Evolutionary conservation across 1,284 basidiomycete species (phyloP).

Genomic region (Moniliophthora roreri): DNA sequence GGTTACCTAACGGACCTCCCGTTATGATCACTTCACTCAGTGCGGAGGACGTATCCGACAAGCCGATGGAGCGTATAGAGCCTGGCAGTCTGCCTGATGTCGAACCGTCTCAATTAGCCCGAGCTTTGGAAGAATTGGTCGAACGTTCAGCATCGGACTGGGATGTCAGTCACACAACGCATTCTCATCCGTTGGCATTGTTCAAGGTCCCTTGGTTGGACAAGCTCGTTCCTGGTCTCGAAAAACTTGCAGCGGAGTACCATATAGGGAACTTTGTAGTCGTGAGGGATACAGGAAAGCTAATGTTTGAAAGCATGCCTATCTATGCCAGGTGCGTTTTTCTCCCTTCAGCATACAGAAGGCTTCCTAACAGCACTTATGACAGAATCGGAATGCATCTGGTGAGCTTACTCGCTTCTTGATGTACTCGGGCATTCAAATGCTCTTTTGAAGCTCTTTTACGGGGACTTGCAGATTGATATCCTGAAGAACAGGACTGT

Average conservation of each 20-base stretch:
- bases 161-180: conserved; percentile 43
- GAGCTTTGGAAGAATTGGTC: conserved; percentile 41
- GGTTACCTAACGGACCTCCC: neutral
- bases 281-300: conserved; percentile 56
- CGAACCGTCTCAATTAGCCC: conserved; percentile 31
- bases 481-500: conserved; percentile 56
- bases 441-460: conserved; percentile 47
- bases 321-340: conserved; percentile 56
- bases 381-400: conserved; percentile 76
- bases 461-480: conserved; percentile 52
- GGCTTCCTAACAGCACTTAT: no score
- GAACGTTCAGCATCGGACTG: conserved; percentile 36
- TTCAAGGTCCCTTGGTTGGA: conserved; percentile 39
- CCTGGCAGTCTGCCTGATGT: conserved; percentile 28
- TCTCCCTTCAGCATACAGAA: no score
- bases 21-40: neutral
- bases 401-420: neutral
- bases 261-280: conserved; percentile 71
- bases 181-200: conserved; percentile 35
- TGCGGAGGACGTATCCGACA: conserved; percentile 14
- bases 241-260: conserved; percentile 49
- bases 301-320: conserved; percentile 81
- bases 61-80: conserved; percentile 27
- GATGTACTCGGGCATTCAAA: neutral
- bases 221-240: conserved; percentile 52